Evolutionary conservation across 1,139 yeast species (phyloP), one percentile per base, ranked within the genome.

Genomic region (Lipomyces yarrowii): DNA sequence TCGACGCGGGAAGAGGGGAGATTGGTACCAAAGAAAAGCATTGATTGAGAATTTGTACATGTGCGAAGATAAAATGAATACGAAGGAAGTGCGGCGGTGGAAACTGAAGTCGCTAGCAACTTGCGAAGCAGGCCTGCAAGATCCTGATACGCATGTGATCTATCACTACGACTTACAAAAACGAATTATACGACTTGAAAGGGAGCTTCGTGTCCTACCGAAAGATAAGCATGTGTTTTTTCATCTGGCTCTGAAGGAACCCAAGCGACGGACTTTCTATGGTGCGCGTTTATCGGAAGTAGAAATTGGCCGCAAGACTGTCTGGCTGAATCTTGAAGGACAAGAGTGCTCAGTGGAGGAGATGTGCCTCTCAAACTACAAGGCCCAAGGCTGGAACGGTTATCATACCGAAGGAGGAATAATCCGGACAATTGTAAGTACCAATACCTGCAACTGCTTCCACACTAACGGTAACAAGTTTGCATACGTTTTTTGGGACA

Each of bases 351-450:
- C 77, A 1, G 82, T 79, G 1, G 82, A 79, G 65, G 73, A 72
- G 33, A 73, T 75, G 3, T 78, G 80, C 2, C 67, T 79, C 37
- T 67, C 71, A 30, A 71, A 75, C 59, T 79, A 79, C 66, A 68
- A 58, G 4, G 62, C 67, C 5, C 67, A 64, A 13, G 79, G 78
- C 3, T 79, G 76, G 74, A 63, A 68, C 15, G 81, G 81, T 2
- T 74, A 74, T 55, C 81, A 79, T 69, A 75, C 74, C 23, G 82
- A 79, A 64, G 76, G 76, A 59, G 70, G 78, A 2, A 72, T 76
- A 51, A 64, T 79, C 57, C 69, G 71, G 37, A 74, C 79, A 1
- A 67, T 65, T 26, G 69, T 66, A 62, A 46, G 69, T 21, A 5
- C 18, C 23, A 11, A n/a, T 10, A 6, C 30, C 15, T 15, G 15